A percentile compares a stretch with the other conserved stretches of the same genome.
Conservation (phyloP, 1,284 basidiomycete genomes). For the Xanthoconium separans region DNA sequence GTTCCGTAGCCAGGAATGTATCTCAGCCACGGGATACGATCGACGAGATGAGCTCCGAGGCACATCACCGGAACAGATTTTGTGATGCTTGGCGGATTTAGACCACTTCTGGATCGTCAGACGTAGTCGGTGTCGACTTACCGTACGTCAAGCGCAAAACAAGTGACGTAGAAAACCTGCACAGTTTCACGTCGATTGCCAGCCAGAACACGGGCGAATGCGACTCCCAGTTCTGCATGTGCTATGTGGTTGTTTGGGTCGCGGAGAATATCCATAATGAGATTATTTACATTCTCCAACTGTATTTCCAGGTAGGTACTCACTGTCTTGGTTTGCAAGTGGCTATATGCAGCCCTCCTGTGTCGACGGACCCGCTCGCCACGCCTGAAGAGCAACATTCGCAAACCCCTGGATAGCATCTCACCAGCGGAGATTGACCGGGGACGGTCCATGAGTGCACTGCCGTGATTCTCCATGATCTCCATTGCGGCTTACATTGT, state of each 20-base stretch:
- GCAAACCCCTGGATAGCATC: conserved; percentile 24
- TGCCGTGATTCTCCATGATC: conserved; percentile 39
- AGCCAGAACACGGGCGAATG: neutral
- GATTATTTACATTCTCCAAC: conserved; percentile 32
- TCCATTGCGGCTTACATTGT: conserved; percentile 24
- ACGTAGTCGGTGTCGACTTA: conserved; percentile 47
- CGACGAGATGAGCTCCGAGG: conserved; percentile 59
- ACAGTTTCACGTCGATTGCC: neutral
- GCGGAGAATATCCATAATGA: conserved; percentile 39
- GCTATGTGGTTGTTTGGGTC: conserved; percentile 36
- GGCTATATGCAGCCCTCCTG: conserved; percentile 36
- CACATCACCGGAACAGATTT: conserved; percentile 50
- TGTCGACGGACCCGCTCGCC: conserved; percentile 33
- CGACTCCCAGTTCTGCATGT: conserved; percentile 32
- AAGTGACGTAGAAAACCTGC: conserved; percentile 61
- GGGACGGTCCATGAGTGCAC: conserved; percentile 34
- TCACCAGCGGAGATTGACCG: conserved; percentile 27
- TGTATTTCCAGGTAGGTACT: conserved; percentile 36
- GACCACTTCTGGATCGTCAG: conserved; percentile 56
- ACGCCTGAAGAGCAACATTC: conserved; percentile 20
- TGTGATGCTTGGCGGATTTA: conserved; percentile 49
- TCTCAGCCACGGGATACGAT: conserved; percentile 54
- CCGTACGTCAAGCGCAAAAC: conserved; percentile 68
- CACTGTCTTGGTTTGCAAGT: conserved; percentile 38
- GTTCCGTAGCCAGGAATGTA: conserved; percentile 30